Base-by-base conservation (phyloP, 495 filamentous ascomycete species). In the Hyaloscypha variabilis region DNA sequence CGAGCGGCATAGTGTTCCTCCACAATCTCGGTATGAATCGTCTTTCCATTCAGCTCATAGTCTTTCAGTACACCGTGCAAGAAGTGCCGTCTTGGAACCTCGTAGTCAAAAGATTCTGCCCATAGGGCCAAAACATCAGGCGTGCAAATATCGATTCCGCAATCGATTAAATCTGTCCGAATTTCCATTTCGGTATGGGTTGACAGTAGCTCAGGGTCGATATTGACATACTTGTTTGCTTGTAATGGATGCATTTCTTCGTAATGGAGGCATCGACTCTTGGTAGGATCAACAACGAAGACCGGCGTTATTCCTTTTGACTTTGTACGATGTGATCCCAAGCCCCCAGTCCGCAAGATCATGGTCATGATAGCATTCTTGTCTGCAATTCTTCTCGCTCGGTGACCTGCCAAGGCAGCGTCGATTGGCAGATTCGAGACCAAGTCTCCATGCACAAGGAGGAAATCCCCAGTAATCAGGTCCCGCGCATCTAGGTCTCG, bases 281-380 rank as follows among this genome's bases (percentile, higher is more conserved):
- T 90, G 19, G 80, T 83, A 0, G 92, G 88, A 68, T 97, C 93
- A 66, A 97, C 82, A 24, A 96, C 86, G 73, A 97, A 99, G 8
- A 93, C 85, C 0, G 94, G 94, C 17, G 84, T 87, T 63, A 90
- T 83, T 1, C 87, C 86, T 42, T 89, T 85, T 2, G 87, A 81
- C 77, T 91, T 93, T 30, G 90, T 91, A 23, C 90, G 81, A 76
- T 97, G 92, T 29, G 74, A 67, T 24, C 77, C 80, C 2, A 80
- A 77, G n/a, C 91, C 91, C 2, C 88, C 91, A 76, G 93, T 87
- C 55, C 91, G 85, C 58, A 98, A 78, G 25, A 99, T 82, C 87
- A 98, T 93, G 26, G 95, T 99, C 96, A 99, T 99, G 77, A 97
- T 97, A 17, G 94, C 92, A 74, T 97, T 93, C 73, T 95, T 94